Percentiles rank a stretch among this genome's conserved stretches.
These are phyloP conservation scores for Tagetes erecta DNA, from an alignment of 129 eudicot species.

Conservation along the genomic window DNA sequence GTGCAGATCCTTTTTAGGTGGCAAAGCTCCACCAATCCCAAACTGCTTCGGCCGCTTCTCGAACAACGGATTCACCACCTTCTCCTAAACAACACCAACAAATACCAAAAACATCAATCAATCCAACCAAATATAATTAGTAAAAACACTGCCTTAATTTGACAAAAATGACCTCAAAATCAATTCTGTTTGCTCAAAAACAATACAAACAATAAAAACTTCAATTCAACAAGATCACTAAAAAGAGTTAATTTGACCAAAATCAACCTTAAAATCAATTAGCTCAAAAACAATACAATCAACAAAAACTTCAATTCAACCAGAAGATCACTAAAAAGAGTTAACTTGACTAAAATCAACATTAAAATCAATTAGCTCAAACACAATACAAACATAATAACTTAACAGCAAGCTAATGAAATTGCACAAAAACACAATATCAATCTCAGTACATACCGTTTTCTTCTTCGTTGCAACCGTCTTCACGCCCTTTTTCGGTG, in stretches of 20 bases:
- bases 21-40: constrained; percentile 66
- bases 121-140: too few relatives aligned
- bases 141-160: too few relatives aligned
- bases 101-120: too few relatives aligned
- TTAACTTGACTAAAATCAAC: neutral
- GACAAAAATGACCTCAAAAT: too few relatives aligned
- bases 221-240: too few relatives aligned
- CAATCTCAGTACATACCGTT: constrained; percentile 27
- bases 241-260: too few relatives aligned
- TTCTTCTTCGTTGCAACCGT: constrained; percentile 40
- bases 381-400: neutral
- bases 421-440: neutral
- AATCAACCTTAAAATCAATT: too few relatives aligned
- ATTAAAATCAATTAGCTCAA: neutral
- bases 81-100: constrained; percentile 34
- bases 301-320: neutral
- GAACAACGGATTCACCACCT: constrained; percentile 51
- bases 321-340: neutral
- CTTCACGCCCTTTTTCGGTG: constrained; percentile 43
- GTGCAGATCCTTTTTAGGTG: constrained; percentile 54
- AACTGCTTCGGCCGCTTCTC: constrained; percentile 63
- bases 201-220: too few relatives aligned
- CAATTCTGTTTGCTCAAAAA: too few relatives aligned
- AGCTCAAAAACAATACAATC: too few relatives aligned
- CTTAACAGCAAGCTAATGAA: neutral